phyloP scores from a whole-genome alignment of 352 stramenopile genomes.

The Sclerospora graminicola region DNA sequence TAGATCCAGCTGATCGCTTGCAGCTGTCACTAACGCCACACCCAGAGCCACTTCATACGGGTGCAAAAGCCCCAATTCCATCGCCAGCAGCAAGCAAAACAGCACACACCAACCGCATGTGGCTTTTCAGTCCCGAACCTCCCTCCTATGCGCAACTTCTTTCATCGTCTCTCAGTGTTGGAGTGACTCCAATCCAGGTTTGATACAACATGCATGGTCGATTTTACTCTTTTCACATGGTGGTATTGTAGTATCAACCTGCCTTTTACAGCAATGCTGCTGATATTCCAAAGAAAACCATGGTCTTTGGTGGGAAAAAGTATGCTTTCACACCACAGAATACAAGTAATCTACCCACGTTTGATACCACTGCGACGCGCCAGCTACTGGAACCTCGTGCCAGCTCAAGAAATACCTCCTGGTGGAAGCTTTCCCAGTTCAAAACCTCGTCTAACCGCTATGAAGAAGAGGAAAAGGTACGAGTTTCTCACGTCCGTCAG shows the following conservation, averaged over 20 bases:
- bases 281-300: constrained; percentile 61
- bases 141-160: constrained; percentile 34
- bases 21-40: constrained; percentile 44
- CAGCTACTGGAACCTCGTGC: constrained; percentile 6
- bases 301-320: constrained; percentile 68
- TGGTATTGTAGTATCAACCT: constrained; percentile 26
- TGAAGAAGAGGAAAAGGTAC: constrained; percentile 12
- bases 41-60: constrained; percentile 15
- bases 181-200: constrained; percentile 30
- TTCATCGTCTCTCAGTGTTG: constrained; percentile 30
- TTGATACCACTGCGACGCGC: constrained; percentile 28
- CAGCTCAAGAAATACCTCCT: not conserved
- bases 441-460: not conserved
- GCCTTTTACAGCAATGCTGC: constrained; percentile 42
- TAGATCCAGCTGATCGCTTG: constrained; percentile 26
- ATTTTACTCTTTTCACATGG: not conserved
- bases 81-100: constrained; percentile 3
- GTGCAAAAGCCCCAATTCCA: constrained; percentile 43
- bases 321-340: constrained; percentile 42
- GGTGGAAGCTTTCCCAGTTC: constrained; percentile 19
- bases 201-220: constrained; percentile 7
- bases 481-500: too few relatives aligned
- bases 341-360: constrained; percentile 24
- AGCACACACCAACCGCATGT: constrained; percentile 22
- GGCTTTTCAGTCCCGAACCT: constrained; percentile 33